phyloP scores from a whole-genome alignment of 106 monocot genomes.

The Iris macrosiphon region DNA sequence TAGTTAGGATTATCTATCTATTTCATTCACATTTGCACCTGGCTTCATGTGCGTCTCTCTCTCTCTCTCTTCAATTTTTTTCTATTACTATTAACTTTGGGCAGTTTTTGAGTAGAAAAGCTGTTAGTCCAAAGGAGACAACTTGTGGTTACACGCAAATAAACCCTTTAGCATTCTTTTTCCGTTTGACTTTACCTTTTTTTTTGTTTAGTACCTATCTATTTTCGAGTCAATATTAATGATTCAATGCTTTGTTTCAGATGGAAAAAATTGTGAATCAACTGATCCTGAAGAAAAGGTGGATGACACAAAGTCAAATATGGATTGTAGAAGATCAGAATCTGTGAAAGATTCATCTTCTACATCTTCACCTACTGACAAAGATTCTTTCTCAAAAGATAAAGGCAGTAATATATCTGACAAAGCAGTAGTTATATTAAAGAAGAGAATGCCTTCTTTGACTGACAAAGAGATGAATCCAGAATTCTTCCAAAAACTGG shows the following conservation, averaged over 20 bases:
- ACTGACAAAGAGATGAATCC: constrained; percentile 76
- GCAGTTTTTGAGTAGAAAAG: no score
- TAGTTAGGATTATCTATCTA: no score
- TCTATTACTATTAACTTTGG: no score
- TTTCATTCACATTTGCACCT: no score
- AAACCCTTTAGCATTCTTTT: no score
- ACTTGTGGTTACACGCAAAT: no score
- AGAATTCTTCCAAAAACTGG: constrained; percentile 89
- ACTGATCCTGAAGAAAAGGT: constrained; percentile 33
- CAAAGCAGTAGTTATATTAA: constrained; percentile 52
- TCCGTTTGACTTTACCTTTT: not conserved
- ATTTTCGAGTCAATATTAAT: not conserved
- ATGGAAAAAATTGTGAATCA: constrained; percentile 25
- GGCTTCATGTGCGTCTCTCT: no score
- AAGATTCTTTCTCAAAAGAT: constrained; percentile 19
- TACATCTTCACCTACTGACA: constrained; percentile 34
- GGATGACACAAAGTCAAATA: constrained; percentile 23
- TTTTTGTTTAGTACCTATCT: not conserved
- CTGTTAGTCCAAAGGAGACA: no score
- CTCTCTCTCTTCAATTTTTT: no score
- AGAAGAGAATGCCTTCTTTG: constrained; percentile 65
- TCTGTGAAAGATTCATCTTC: constrained; percentile 23
- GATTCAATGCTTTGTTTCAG: constrained; percentile 11
- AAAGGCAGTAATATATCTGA: constrained; percentile 34
- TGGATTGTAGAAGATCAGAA: constrained; percentile 28